These are phyloP conservation scores for Trichoderma sp. DNA, from an alignment of 2,329 filamentous ascomycete genomes.

Conservation along the genomic window DNA sequence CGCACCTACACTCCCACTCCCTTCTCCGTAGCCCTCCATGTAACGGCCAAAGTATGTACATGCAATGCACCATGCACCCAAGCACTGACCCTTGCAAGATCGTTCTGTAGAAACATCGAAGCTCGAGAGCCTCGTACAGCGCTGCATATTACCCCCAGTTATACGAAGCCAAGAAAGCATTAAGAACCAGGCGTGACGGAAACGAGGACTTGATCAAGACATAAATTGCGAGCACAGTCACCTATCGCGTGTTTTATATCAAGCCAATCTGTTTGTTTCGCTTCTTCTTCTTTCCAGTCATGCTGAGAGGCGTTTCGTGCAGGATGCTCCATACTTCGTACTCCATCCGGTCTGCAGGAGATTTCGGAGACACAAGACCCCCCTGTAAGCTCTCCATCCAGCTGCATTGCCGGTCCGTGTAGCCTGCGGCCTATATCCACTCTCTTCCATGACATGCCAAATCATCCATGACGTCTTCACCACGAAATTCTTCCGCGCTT, in stretches of 20 bases:
- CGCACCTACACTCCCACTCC: too few relatives aligned
- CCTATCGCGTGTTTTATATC: too few relatives aligned
- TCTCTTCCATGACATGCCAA: constrained; percentile 6
- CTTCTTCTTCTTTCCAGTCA: neutral
- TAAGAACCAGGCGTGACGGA: too few relatives aligned
- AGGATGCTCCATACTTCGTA: neutral
- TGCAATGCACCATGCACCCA: neutral
- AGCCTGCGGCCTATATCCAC: constrained; percentile 12
- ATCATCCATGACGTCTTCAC: constrained; percentile 9
- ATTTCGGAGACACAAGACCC: constrained; percentile 6
- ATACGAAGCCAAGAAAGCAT: constrained; percentile 4
- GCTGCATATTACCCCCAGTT: neutral
- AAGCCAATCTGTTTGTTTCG: too few relatives aligned
- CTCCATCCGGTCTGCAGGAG: neutral
- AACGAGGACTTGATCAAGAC: neutral
- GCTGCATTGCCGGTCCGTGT: constrained; percentile 21
- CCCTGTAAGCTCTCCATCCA: neutral
- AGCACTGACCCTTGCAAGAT: neutral
- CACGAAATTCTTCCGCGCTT: neutral
- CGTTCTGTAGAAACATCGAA: neutral
- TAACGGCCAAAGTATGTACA: neutral
- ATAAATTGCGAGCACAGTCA: too few relatives aligned
- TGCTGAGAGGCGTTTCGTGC: neutral
- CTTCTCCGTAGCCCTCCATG: neutral
- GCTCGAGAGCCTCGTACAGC: neutral